Conservation (phyloP, 1,284 basidiomycete genomes). For the Cryptococcus hybrid region DNA sequence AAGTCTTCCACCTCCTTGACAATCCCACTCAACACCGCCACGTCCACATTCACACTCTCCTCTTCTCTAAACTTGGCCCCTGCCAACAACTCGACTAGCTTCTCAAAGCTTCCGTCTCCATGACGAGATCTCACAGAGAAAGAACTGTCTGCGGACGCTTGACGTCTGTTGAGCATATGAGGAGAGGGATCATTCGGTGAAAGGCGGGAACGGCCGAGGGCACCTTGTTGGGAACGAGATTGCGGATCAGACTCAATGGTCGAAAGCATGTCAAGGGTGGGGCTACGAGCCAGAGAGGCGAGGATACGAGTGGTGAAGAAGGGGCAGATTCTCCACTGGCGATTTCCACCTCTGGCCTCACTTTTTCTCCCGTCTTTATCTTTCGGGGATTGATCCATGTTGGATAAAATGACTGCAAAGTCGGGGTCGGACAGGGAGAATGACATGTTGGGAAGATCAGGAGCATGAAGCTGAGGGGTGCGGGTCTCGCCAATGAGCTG, state of each 20-base stretch:
- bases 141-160: constrained; percentile 39
- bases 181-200: constrained; percentile 28
- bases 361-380: neutral
- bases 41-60: constrained; percentile 69
- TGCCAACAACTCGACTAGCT: constrained; percentile 53
- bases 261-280: constrained; percentile 22
- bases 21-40: constrained; percentile 69
- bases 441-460: constrained; percentile 44
- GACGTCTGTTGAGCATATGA: constrained; percentile 34
- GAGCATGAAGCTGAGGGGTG: constrained; percentile 40
- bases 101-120: constrained; percentile 29
- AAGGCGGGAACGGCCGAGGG: constrained; percentile 19
- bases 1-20: constrained; percentile 67
- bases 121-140: constrained; percentile 28
- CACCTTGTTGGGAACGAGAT: constrained; percentile 9
- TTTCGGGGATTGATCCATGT: constrained; percentile 27
- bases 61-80: constrained; percentile 64
- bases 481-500: neutral
- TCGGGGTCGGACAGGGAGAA: constrained; percentile 51
- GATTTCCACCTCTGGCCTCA: neutral
- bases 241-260: constrained; percentile 12
- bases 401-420: constrained; percentile 48
- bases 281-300: constrained; percentile 19
- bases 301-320: constrained; percentile 2
- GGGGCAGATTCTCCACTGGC: constrained; percentile 8